phyloP scores from a whole-genome alignment of 495 filamentous ascomycete species.

The Neurospora sp. region DNA sequence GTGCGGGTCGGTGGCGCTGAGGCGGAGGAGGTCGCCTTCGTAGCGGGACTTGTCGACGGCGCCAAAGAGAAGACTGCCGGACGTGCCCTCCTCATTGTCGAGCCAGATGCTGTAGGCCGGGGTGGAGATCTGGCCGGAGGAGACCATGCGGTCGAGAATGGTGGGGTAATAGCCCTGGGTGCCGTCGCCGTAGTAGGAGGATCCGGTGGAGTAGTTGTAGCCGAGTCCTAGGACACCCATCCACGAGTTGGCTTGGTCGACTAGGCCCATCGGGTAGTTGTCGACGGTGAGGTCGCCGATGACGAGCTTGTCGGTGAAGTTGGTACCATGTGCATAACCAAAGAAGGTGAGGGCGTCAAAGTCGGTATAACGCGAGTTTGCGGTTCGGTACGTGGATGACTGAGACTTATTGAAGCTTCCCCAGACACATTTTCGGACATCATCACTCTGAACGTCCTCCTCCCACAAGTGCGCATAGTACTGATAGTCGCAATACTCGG shows the following conservation, averaged over 20 bases:
- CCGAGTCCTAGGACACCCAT: conserved; percentile 75
- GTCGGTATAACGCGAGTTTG: conserved; percentile 35
- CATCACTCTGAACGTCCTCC: neutral
- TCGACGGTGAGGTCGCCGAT: conserved; percentile 51
- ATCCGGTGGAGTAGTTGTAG: conserved; percentile 47
- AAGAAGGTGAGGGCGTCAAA: conserved; percentile 69
- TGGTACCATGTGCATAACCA: conserved; percentile 53
- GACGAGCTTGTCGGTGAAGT: conserved; percentile 57
- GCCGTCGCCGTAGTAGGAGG: conserved; percentile 8
- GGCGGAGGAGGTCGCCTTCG: conserved; percentile 51
- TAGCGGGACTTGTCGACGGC: conserved; percentile 71
- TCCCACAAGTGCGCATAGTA: conserved; percentile 8
- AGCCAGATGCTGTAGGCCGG: conserved; percentile 77
- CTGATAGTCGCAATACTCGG: conserved; percentile 33
- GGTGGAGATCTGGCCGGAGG: conserved; percentile 54
- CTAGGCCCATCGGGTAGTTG: conserved; percentile 67
- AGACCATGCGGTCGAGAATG: conserved; percentile 55
- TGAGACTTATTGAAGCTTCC: conserved; percentile 41
- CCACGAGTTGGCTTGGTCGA: conserved; percentile 42
- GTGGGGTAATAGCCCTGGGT: conserved; percentile 47
- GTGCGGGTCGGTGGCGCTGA: conserved; percentile 31
- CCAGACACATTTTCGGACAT: conserved; percentile 7
- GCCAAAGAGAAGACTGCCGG: conserved; percentile 71
- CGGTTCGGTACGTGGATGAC: conserved; percentile 56
- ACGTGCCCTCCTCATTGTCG: conserved; percentile 50